Evolutionary conservation across 2,329 filamentous ascomycete genomes (phyloP), one percentile per base, ranked within the genome.

Genomic region (Penicillium sp.): DNA sequence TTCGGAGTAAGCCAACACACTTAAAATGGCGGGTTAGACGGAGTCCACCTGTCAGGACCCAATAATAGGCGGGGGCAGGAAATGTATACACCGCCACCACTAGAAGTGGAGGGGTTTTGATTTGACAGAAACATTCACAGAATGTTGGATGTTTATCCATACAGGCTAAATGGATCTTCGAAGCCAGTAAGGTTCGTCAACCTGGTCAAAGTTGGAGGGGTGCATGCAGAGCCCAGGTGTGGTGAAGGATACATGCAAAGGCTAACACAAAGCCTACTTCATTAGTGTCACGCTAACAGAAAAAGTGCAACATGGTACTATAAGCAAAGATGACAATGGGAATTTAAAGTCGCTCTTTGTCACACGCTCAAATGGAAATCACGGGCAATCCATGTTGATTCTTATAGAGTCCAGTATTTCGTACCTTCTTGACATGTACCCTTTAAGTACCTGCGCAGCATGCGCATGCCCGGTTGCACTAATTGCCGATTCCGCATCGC

Each of bases 401-500:
- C 18, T 59, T 38, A 37, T 52, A 59, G 8, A 56, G 38, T 10
- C 13, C 9, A 21, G 48, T 47, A 10, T 50, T 54, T 31, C 13
- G 48, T 50, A 10, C 52, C 58, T 38, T 55, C 29, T 46, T 8
- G 16, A 46, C 25, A 46, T 52, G 56, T 8, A 61, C 50, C 7
- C 54, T 42, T 23, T 7, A 18, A 42, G 40, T 6, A 60, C 64
- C 35, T 57, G 58, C 37, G 60, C 18, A 21, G 18, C 18, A 21
- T 21, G 18, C 18, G 51, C 15, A 63, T 23, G 10, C 58, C 58
- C 60, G 50, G 60, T 39, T 57, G 47, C 8, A 66, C 52, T 18
- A 55, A 56, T 21, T 48, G 46, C 60, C 62, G 16, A 62, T 51
- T 3, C 60, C 63, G 15, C 48, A 46, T 23, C 54, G 53, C 13